Base-by-base conservation (phyloP, 768 basidiomycete genomes). In the Psilocybe tampanensis region DNA sequence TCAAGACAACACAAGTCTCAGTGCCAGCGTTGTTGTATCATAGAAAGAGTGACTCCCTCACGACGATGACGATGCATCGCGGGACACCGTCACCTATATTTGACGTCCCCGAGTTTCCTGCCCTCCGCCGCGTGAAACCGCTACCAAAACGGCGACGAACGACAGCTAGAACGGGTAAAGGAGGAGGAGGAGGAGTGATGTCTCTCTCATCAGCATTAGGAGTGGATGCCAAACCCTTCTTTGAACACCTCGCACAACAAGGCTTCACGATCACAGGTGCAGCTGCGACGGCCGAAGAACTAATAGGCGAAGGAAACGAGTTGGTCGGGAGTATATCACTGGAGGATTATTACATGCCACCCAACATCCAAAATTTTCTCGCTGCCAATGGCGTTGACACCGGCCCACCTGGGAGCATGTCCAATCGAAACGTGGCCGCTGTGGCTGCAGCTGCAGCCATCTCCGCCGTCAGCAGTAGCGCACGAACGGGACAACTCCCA, bases 71-170 rank as follows among this genome's bases (percentile, higher is more conserved):
- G 50, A 86, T 86, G 85, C 80, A 84, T 70, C 76, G 78, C 63
- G 76, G 74, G 66, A 52, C 64, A 23, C 70, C 81, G 64, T 81
- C 86, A 52, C 82, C 86, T 51, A 75, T 83, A 61, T 86, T 86
- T 75, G 87, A 88, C 72, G 74, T 79, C 55, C 80, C 86, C 61
- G 86, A 88, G 66, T 82, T 86, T 68, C 82, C 83, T 42, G 70
- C 81, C 36, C 73, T 85, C 51, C 80, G 90, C 62, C 77, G 85
- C 60, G 80, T 91, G 65, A 92, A 90, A 68, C 90, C 91, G 39
- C 79, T 91, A 41, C 90, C 91, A 23, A 91, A 90, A 74, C 83
- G 90, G 62, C 80, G 86, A 59, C 83, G 86, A 58, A 86, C 82
- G 22, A 55, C 63, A 9, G 52, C 49, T n/a, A 50, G 18, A 12